Conservation (phyloP, 2,329 filamentous ascomycete genomes). For the Aspergillus novofumigatus region DNA sequence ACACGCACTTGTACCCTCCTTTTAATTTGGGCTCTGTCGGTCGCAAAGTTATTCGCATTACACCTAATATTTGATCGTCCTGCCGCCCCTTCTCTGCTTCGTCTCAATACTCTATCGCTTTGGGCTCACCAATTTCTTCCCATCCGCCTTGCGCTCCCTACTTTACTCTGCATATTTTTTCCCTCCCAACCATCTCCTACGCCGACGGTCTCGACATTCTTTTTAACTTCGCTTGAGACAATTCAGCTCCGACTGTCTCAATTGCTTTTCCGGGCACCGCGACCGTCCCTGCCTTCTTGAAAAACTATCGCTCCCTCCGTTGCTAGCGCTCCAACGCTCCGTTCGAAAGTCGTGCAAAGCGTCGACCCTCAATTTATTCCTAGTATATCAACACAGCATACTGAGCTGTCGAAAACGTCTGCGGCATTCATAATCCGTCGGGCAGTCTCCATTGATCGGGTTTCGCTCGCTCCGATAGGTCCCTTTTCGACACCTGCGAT, state of each 20-base stretch:
- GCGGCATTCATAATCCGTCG: neutral
- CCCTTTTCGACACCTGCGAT: conserved; percentile 7
- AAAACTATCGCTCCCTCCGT: neutral
- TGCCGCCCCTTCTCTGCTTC: conserved; percentile 3
- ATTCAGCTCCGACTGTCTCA: conserved; percentile 8
- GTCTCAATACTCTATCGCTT: conserved; percentile 3
- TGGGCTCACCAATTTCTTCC: conserved; percentile 11
- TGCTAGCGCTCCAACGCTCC: neutral
- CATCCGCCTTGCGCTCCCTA: conserved; percentile 13
- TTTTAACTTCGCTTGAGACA: conserved; percentile 4
- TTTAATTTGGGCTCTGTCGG: neutral
- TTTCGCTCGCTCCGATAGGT: conserved; percentile 1
- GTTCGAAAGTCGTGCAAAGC: neutral
- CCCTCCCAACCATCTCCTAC: neutral
- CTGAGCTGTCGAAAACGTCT: neutral
- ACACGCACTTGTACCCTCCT: neutral
- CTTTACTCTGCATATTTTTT: conserved; percentile 3
- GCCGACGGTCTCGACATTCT: conserved; percentile 1
- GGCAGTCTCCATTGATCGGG: neutral
- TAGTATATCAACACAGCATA: neutral
- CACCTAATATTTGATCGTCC: conserved; percentile 1
- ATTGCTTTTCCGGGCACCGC: conserved; percentile 12
- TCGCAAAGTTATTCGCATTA: neutral
- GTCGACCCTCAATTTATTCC: neutral
- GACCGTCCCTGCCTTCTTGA: conserved; percentile 9